Evolutionary conservation across 257 asterid genomes (phyloP).

Genomic region (Vinca minor): DNA sequence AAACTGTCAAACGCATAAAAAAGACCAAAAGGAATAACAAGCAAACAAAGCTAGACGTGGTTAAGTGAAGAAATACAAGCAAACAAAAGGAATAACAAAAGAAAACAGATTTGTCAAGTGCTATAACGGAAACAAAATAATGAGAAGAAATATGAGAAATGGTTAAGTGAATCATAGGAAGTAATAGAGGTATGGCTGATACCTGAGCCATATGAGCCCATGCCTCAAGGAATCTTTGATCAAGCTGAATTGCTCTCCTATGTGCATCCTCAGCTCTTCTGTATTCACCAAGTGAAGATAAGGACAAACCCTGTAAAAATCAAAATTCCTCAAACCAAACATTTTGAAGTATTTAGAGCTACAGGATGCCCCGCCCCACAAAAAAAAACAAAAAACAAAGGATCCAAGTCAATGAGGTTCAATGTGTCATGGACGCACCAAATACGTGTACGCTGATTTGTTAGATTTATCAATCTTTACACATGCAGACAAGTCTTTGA

Average conservation of each 20-base stretch:
- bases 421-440: constrained; percentile 66
- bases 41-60: background rate
- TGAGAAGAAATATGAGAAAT: background rate
- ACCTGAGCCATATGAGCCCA: constrained; percentile 99
- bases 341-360: background rate
- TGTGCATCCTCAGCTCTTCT: constrained; percentile 88
- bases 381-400: background rate
- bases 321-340: constrained; percentile 11
- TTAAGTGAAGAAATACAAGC: no score
- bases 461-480: constrained; percentile 68
- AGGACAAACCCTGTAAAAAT: constrained; percentile 76
- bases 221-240: constrained; percentile 75
- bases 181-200: constrained; percentile 9
- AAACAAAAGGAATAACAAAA: background rate
- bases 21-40: no score
- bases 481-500: constrained; percentile 78
- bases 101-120: background rate
- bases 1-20: no score
- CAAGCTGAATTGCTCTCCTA: constrained; percentile 78
- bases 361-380: background rate
- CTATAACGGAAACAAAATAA: background rate
- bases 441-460: constrained; percentile 91
- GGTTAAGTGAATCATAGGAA: background rate
- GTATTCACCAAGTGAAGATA: constrained; percentile 81
- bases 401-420: no score